phyloP scores from a whole-genome alignment of 192 early-diverging fungal genomes.

The Umbelopsis isabellina region DNA sequence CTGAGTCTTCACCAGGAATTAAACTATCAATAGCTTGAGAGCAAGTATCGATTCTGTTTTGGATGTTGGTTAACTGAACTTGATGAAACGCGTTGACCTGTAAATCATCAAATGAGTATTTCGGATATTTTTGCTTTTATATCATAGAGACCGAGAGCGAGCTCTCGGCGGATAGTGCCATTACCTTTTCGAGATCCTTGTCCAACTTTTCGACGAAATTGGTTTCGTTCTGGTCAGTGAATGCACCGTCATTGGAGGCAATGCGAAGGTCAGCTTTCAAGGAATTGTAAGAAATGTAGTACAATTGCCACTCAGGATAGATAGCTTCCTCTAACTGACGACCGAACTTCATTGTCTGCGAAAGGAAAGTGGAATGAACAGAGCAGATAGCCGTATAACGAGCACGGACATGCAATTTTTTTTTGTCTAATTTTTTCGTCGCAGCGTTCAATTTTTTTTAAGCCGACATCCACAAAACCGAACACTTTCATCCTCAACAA shows the following conservation, averaged over 20 bases:
- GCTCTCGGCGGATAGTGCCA: background rate
- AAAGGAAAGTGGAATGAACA: background rate
- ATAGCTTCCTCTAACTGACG: constrained; percentile 72
- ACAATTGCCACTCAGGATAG: constrained; percentile 79
- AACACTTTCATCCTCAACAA: too few species aligned
- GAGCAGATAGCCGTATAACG: too few species aligned
- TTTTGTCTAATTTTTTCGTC: too few species aligned
- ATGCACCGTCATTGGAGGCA: constrained; percentile 60
- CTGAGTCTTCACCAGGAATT: constrained; percentile 54
- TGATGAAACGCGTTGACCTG: constrained; percentile 75
- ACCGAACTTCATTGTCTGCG: constrained; percentile 85
- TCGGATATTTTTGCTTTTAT: background rate
- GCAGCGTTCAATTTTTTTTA: too few species aligned
- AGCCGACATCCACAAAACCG: too few species aligned
- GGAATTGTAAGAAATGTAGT: constrained; percentile 81
- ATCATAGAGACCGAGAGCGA: background rate
- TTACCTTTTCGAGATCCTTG: constrained; percentile 87
- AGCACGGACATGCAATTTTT: too few species aligned
- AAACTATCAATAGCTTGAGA: constrained; percentile 57
- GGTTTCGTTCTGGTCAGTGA: constrained; percentile 86
- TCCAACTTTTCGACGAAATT: constrained; percentile 91
- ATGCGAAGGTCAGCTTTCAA: constrained; percentile 85
- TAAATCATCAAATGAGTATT: background rate
- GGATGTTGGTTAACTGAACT: constrained; percentile 74
- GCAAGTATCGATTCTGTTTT: constrained; percentile 67